Base-by-base conservation (phyloP, 768 basidiomycete species). In the Cubamyces sp. region DNA sequence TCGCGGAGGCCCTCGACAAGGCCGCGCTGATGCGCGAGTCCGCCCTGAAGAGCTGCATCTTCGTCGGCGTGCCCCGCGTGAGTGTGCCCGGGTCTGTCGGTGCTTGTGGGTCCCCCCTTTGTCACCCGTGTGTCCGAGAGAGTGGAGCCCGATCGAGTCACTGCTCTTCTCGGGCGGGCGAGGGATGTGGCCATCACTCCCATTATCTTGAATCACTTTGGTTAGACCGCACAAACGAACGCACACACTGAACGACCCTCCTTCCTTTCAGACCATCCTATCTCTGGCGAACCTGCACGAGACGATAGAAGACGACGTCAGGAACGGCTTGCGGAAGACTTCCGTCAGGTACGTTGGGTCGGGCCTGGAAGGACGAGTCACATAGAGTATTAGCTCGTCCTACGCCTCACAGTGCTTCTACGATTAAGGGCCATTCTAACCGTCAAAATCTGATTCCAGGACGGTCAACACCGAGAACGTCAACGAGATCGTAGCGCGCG, bases 21-120 rank as follows among this genome's bases (percentile, higher is more conserved):
- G 91, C 91, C 64, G 90, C 92, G 66, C 73, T 93, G 66, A 94
- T 96, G 85, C 83, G 94, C 47, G 94, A 96, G 78, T 85, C 91
- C 30, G 91, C 91, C 30, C 71, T 96, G 73, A 96, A 96, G 78
- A 93, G 92, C 71, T 84, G 86, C 70, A 90, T 94, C 69, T 95
- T 96, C 71, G 85, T 93, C 57, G 92, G 92, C 47, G 91, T 94
- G 57, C 91, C 92, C 68, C 82, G 90, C 73, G 91, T 92, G 72
- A 45, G 68, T 62, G 26, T 45, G 30, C 16, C 23, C 18, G 51
- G n/a, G 34, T 25, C 25, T 25, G 25, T 30, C 53, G 28, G 28
- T 25, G 42, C 26, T 46, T 11, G 42, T 53, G 40, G 37, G 50
- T 55, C 11, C n/a, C 28, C 54, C 14, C 28, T 52, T 54, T 53